Conservation (phyloP, 371 early-diverging fungal species). For the Mucor mucedo region DNA sequence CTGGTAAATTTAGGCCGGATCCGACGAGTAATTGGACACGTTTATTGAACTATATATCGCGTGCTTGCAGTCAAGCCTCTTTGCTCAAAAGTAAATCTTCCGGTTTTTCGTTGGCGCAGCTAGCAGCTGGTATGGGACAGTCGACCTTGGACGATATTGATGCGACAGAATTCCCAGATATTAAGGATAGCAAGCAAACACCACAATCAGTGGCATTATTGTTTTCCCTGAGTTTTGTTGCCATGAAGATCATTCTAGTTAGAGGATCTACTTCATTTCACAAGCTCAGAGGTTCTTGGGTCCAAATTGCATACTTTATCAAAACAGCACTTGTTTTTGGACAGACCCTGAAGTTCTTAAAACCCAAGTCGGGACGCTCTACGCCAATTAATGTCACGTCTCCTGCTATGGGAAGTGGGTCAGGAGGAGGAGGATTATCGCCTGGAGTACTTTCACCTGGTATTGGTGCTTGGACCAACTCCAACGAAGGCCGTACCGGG, state of each 20-base stretch:
- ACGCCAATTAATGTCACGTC: conserved; percentile 16
- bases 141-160: conserved; percentile 19
- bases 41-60: conserved; percentile 38
- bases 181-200: conserved; percentile 43
- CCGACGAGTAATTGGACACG: conserved; percentile 52
- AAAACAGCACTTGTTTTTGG: conserved; percentile 46
- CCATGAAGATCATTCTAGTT: conserved; percentile 61
- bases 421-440: conserved; percentile 11
- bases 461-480: conserved; percentile 5
- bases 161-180: conserved; percentile 30
- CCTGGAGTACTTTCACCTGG: conserved; percentile 20
- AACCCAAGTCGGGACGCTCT: conserved; percentile 23
- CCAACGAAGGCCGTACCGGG: conserved; percentile 8
- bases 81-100: conserved; percentile 40
- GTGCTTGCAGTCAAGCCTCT: conserved; percentile 46
- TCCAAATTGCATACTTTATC: conserved; percentile 43
- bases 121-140: conserved; percentile 31
- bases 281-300: conserved; percentile 51
- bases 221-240: conserved; percentile 55
- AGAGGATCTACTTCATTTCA: conserved; percentile 52
- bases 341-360: conserved; percentile 28
- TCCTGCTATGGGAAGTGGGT: neutral
- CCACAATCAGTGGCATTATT: conserved; percentile 34
- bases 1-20: conserved; percentile 32
- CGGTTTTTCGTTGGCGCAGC: conserved; percentile 47